Evolutionary conservation across 1,284 basidiomycete genomes (phyloP).

Genomic region (Baeospora myosura): DNA sequence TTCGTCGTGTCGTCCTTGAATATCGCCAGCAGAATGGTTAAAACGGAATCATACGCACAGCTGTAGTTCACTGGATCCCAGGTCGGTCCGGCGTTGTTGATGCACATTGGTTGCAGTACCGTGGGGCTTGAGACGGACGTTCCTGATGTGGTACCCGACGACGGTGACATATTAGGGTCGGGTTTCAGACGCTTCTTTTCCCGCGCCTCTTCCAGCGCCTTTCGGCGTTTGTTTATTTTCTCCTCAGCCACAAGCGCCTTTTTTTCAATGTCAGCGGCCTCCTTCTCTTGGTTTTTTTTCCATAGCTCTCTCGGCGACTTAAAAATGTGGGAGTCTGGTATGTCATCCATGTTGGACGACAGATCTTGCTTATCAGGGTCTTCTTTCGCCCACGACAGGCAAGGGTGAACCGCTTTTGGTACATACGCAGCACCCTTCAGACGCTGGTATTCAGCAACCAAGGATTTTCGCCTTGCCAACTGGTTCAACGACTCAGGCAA

Average conservation of each 20-base stretch:
- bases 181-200: not conserved
- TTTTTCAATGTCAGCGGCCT: not conserved
- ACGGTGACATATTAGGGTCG: not conserved
- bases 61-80: constrained; percentile 1
- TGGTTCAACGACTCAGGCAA: too few species aligned
- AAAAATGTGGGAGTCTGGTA: too few species aligned
- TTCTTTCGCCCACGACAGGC: not conserved
- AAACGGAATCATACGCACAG: not conserved
- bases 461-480: too few species aligned
- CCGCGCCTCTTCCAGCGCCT: not conserved
- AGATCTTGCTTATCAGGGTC: not conserved
- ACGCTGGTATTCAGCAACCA: too few species aligned
- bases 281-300: not conserved
- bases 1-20: not conserved
- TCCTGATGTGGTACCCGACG: not conserved
- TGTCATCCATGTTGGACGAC: not conserved
- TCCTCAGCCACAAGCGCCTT: not conserved
- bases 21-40: not conserved
- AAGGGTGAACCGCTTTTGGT: too few species aligned
- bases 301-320: too few species aligned
- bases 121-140: too few species aligned
- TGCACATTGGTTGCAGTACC: too few species aligned
- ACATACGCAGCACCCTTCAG: too few species aligned
- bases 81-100: not conserved
- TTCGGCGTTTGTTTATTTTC: not conserved